Percentiles rank a stretch among this genome's conserved stretches.
Conservation (phyloP, 1,284 basidiomycete species). For the Moniliella sp. region DNA sequence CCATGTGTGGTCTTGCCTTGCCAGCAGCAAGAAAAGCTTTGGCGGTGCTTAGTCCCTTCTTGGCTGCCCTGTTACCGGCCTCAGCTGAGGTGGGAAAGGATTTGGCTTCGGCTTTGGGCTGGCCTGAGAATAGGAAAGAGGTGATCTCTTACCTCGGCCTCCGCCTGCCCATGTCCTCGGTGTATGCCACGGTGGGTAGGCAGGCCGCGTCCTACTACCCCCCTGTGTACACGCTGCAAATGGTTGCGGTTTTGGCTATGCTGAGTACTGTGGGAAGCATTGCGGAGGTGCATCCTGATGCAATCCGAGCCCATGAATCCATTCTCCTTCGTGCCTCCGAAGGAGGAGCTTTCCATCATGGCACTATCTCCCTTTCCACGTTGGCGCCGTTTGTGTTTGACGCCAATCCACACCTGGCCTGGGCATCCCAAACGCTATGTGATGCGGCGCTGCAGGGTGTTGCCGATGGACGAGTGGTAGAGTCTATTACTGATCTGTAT, state of each 20-base stretch:
- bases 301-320: neutral
- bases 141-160: neutral
- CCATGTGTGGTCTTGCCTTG: constrained; percentile 3
- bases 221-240: neutral
- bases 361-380: neutral
- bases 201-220: neutral
- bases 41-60: constrained; percentile 12
- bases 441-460: neutral
- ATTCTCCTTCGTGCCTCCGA: neutral
- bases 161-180: neutral
- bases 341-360: too few species aligned
- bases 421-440: neutral
- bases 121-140: too few species aligned
- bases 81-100: constrained; percentile 5
- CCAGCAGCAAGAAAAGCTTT: constrained; percentile 12
- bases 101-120: neutral
- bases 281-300: neutral
- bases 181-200: neutral
- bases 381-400: neutral
- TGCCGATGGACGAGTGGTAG: too few species aligned
- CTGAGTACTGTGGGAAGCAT: neutral
- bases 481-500: too few species aligned
- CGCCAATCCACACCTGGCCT: neutral
- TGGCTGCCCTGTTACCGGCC: constrained; percentile 11
- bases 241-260: neutral